Percentiles rank a stretch among this genome's conserved stretches.
phyloP scores from a whole-genome alignment of 2,329 filamentous ascomycete species.

The Talaromyces albobiverticillius region DNA sequence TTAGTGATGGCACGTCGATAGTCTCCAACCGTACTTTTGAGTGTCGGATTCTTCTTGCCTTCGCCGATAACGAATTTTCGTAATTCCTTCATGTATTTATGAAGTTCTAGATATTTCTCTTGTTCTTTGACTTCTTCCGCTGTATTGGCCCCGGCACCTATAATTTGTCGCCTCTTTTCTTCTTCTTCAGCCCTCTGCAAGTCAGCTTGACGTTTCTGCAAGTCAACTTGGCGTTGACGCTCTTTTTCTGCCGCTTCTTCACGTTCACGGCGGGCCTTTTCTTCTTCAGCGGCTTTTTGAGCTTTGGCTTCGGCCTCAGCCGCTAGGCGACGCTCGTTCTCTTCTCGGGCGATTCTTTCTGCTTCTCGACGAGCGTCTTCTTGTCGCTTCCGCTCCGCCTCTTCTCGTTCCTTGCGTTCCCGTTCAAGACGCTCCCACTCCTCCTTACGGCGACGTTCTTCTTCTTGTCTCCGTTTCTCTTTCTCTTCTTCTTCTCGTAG shows the following conservation, averaged over 20 bases:
- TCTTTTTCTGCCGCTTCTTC: constrained; percentile 30
- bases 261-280: constrained; percentile 32
- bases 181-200: constrained; percentile 22
- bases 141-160: constrained; percentile 28
- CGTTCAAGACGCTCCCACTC: constrained; percentile 33
- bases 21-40: constrained; percentile 68
- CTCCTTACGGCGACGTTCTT: constrained; percentile 24
- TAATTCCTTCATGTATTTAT: constrained; percentile 64
- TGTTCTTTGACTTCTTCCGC: constrained; percentile 44
- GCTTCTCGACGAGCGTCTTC: constrained; percentile 37
- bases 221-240: constrained; percentile 29
- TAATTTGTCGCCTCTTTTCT: constrained; percentile 24
- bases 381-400: constrained; percentile 27
- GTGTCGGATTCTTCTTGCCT: constrained; percentile 52
- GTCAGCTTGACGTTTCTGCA: constrained; percentile 28
- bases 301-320: constrained; percentile 39
- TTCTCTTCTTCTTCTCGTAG: constrained; percentile 39
- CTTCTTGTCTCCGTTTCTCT: constrained; percentile 33
- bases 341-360: constrained; percentile 44
- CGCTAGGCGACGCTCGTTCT: constrained; percentile 32
- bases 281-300: constrained; percentile 32
- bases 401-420: constrained; percentile 22
- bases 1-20: constrained; percentile 70
- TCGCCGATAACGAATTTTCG: constrained; percentile 54
- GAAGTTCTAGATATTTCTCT: constrained; percentile 55